These are phyloP conservation scores for Alternaria arborescens DNA, from an alignment of 2,329 filamentous ascomycete genomes.

Conservation along the genomic window DNA sequence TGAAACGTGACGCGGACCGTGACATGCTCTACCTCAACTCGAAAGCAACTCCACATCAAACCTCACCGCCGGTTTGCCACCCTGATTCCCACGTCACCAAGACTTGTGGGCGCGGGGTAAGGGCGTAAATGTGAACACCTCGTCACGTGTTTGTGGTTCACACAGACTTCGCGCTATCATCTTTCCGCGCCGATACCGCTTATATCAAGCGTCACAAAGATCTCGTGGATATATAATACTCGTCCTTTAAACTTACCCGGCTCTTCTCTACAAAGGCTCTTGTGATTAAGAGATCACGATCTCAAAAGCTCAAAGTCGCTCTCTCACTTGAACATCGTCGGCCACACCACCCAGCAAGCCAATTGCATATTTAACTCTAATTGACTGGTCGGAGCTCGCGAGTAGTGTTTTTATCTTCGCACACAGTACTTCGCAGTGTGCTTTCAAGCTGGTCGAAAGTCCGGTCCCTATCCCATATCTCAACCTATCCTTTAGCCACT, in stretches of 20 bases:
- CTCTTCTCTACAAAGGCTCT: slow-evolving; percentile 2
- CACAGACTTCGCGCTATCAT: neutral
- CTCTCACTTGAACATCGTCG: slow-evolving; percentile 15
- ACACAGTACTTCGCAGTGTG: neutral
- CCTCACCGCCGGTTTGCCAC: slow-evolving; percentile 6
- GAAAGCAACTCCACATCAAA: neutral
- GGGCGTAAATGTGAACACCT: neutral
- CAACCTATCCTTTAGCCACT: neutral
- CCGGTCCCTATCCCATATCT: neutral
- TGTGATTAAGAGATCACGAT: neutral
- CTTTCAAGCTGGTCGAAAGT: neutral
- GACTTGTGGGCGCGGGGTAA: slow-evolving; percentile 2
- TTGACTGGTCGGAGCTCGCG: neutral
- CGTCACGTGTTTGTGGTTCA: slow-evolving; percentile 5
- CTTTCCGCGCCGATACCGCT: slow-evolving; percentile 10
- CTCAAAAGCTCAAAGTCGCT: slow-evolving; percentile 2
- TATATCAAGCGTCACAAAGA: slow-evolving; percentile 2
- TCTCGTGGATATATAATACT: neutral
- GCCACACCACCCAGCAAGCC: neutral
- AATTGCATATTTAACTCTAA: neutral
- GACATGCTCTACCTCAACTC: neutral
- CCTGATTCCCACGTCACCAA: neutral
- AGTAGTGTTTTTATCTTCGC: neutral
- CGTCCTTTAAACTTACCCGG: neutral
- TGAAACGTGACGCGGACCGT: neutral